These are phyloP conservation scores for Fusarium denticulatum DNA, from an alignment of 2,329 filamentous ascomycete genomes.

Conservation along the genomic window DNA sequence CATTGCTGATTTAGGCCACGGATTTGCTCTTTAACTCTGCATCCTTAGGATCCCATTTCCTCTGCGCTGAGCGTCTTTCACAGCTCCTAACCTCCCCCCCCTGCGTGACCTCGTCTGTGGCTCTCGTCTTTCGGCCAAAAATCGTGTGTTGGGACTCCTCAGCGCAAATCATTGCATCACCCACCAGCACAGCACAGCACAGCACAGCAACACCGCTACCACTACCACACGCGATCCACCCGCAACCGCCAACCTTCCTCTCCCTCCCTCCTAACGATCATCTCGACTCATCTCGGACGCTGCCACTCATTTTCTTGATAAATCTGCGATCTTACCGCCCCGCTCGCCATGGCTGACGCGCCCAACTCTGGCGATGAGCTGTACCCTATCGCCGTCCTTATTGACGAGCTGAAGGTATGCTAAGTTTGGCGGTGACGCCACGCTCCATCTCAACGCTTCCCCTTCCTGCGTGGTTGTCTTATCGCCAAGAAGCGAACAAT, in stretches of 20 bases:
- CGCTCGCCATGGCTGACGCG: slow-evolving; percentile 83
- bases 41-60: slow-evolving; percentile 18
- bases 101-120: slow-evolving; percentile 16
- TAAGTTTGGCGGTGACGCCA: slow-evolving; percentile 45
- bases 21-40: slow-evolving; percentile 25
- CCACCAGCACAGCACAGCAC: slow-evolving; percentile 27
- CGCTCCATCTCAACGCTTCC: slow-evolving; percentile 24
- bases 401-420: slow-evolving; percentile 96
- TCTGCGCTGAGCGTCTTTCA: slow-evolving; percentile 28
- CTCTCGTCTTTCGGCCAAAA: slow-evolving; percentile 38
- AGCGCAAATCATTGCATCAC: slow-evolving; percentile 49
- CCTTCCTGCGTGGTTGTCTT: slow-evolving; percentile 18
- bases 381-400: slow-evolving; percentile 99
- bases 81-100: neutral
- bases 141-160: slow-evolving; percentile 45
- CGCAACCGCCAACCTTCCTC: slow-evolving; percentile 39
- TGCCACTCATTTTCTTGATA: slow-evolving; percentile 37
- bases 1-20: slow-evolving; percentile 34
- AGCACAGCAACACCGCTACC: neutral
- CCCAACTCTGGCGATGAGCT: slow-evolving; percentile 96
- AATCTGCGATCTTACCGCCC: slow-evolving; percentile 46
- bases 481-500: slow-evolving; percentile 24
- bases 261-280: slow-evolving; percentile 34
- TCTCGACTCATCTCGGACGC: slow-evolving; percentile 34
- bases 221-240: slow-evolving; percentile 45